Percentiles rank a stretch among this genome's conserved stretches.
Conservation (phyloP, 495 filamentous ascomycete species). For the Lasiosphaeria hispida region DNA sequence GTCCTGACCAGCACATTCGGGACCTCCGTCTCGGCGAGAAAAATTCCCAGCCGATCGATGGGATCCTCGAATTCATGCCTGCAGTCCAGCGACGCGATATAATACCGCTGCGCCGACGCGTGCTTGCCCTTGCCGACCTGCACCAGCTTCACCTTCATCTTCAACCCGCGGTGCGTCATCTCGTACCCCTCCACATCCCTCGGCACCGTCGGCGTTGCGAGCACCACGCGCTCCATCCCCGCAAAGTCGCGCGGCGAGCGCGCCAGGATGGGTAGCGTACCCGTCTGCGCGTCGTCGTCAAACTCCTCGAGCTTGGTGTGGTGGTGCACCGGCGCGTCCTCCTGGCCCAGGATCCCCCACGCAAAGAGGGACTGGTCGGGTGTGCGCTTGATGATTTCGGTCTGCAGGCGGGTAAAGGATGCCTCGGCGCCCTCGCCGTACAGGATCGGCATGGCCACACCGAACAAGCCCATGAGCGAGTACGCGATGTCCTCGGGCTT, state of each 20-base stretch:
- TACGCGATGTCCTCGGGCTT: too few species aligned
- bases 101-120: slow-evolving; percentile 9
- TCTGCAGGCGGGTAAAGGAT: not conserved
- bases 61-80: slow-evolving; percentile 13
- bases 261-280: not conserved
- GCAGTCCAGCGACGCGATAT: slow-evolving; percentile 24
- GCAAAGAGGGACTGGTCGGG: not conserved
- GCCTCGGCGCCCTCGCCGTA: not conserved
- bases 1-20: slow-evolving; percentile 25
- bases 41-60: slow-evolving; percentile 17
- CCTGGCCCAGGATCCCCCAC: not conserved
- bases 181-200: too few species aligned
- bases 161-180: too few species aligned
- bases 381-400: not conserved
- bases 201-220: not conserved
- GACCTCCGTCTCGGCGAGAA: slow-evolving; percentile 16
- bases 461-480: too few species aligned
- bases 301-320: not conserved
- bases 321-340: not conserved
- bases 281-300: not conserved
- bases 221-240: not conserved
- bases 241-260: not conserved
- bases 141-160: slow-evolving; percentile 16
- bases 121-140: not conserved
- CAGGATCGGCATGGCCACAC: not conserved